phyloP scores from a whole-genome alignment of 2,329 filamentous ascomycete genomes.

The Aspergillus transmontanensis region DNA sequence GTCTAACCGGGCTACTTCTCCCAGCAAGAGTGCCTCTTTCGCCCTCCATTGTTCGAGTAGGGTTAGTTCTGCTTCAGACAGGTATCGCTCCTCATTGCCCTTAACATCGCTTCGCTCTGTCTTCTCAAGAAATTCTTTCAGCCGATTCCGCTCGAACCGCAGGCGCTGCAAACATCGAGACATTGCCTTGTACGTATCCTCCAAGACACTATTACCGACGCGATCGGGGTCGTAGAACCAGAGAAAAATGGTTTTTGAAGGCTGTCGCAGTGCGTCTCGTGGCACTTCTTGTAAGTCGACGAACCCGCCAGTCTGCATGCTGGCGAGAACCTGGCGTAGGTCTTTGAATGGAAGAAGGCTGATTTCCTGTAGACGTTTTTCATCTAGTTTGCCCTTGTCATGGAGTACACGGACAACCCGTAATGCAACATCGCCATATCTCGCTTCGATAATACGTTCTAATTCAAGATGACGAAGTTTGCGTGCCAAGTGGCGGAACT shows the following conservation, averaged over 20 bases:
- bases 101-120: slow-evolving; percentile 84
- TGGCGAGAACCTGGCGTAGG: slow-evolving; percentile 79
- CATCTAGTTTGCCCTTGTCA: slow-evolving; percentile 89
- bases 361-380: slow-evolving; percentile 80
- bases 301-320: slow-evolving; percentile 82
- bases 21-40: slow-evolving; percentile 70
- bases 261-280: slow-evolving; percentile 78
- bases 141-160: slow-evolving; percentile 71
- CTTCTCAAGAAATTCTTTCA: slow-evolving; percentile 74
- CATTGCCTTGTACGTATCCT: slow-evolving; percentile 89
- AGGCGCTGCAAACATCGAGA: slow-evolving; percentile 79
- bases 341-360: slow-evolving; percentile 84
- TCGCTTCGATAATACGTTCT: slow-evolving; percentile 76
- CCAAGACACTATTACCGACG: slow-evolving; percentile 69
- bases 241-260: slow-evolving; percentile 82
- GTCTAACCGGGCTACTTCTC: slow-evolving; percentile 79
- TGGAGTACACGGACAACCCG: slow-evolving; percentile 84
- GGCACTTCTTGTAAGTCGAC: slow-evolving; percentile 94
- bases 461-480: slow-evolving; percentile 75
- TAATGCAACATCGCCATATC: slow-evolving; percentile 74
- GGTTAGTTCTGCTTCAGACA: slow-evolving; percentile 73
- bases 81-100: slow-evolving; percentile 77
- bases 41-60: slow-evolving; percentile 65
- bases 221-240: slow-evolving; percentile 86
- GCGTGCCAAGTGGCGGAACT: slow-evolving; percentile 73